Percentiles rank a stretch among this genome's conserved stretches.
phyloP scores from a whole-genome alignment of 1,284 basidiomycete genomes.

The Farysia itapuensis region DNA sequence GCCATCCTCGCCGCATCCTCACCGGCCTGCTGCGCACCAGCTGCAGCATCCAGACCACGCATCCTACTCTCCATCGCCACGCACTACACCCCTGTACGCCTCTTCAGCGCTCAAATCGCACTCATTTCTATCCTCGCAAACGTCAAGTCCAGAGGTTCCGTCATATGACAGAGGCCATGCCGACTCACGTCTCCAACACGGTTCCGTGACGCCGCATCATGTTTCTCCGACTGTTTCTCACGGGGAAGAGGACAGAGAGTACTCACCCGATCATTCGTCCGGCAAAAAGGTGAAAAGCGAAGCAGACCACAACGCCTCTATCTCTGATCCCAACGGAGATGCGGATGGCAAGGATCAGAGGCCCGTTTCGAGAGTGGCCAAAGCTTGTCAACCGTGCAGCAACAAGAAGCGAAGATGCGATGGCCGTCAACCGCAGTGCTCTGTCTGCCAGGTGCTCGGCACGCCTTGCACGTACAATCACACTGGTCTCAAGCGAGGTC shows the following conservation, averaged over 20 bases:
- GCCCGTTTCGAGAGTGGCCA: slow-evolving; percentile 30
- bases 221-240: background rate
- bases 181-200: background rate
- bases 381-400: slow-evolving; percentile 49
- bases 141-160: slow-evolving; percentile 23
- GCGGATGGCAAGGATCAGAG: slow-evolving; percentile 9
- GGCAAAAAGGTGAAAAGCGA: background rate
- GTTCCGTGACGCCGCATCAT: slow-evolving; percentile 2
- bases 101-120: slow-evolving; percentile 1
- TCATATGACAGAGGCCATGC: slow-evolving; percentile 1
- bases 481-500: slow-evolving; percentile 43
- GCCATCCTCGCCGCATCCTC: slow-evolving; percentile 31
- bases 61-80: slow-evolving; percentile 21
- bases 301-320: background rate
- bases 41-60: slow-evolving; percentile 38
- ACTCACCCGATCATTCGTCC: slow-evolving; percentile 5
- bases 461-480: slow-evolving; percentile 48
- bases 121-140: slow-evolving; percentile 2
- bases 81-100: slow-evolving; percentile 18
- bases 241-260: background rate
- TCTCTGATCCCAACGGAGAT: background rate
- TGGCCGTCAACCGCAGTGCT: slow-evolving; percentile 48
- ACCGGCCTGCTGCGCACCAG: slow-evolving; percentile 31
- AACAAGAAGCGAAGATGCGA: slow-evolving; percentile 52
- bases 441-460: slow-evolving; percentile 45